Base-by-base conservation (phyloP, 495 filamentous ascomycete species). In the Neurospora hispaniola region DNA sequence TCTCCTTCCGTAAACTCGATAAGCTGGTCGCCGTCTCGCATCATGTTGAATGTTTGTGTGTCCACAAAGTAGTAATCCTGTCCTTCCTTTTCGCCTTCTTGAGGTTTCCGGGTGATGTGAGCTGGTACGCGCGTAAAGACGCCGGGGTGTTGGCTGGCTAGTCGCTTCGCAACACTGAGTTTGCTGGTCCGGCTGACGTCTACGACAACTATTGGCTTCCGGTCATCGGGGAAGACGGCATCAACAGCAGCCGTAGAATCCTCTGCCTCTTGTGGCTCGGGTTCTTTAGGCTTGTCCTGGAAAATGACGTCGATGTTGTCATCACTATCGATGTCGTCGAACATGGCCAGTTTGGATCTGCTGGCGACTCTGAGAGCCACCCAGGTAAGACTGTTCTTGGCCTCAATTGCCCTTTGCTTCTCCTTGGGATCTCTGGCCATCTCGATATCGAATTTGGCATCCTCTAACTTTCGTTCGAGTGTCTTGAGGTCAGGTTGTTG, bases 301-400 rank as follows among this genome's bases (percentile, higher is more conserved):
- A 89, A 89, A 35, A 89, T 83, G 35, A 78, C 75, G 69, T 86
- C 83, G 62, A 88, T 82, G 44, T 92, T 92, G 75, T 92, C 90
- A 54, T 90, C 91, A 75, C 94, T 89, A 20, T 96, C 94, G 20
- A 97, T 90, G 79, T 92, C 93, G 78, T 97, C 93, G 78, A 98
- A 97, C 14, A 88, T 78, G 46, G 87, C 86, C 39, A 98, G 87
- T 75, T 90, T 91, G 74, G 83, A 88, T 76, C 86, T 90, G 48
- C 89, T 88, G 5, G 93, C 91, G 71, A 97, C 87, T 44, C 96
- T 89, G 66, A 98, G 83, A 23, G 91, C 90, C 73, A 93, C 88
- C 96, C 96, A 99, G 41, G 88, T 90, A 81, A 96, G 94, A 84
- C 93, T 97, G 31, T 88, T 86, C 79, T 94, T 96, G 4, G 88